Evolutionary conservation across 441 rosid genomes (phyloP), one percentile per base, ranked within the genome.

Genomic region (Adansonia rubrostipa): DNA sequence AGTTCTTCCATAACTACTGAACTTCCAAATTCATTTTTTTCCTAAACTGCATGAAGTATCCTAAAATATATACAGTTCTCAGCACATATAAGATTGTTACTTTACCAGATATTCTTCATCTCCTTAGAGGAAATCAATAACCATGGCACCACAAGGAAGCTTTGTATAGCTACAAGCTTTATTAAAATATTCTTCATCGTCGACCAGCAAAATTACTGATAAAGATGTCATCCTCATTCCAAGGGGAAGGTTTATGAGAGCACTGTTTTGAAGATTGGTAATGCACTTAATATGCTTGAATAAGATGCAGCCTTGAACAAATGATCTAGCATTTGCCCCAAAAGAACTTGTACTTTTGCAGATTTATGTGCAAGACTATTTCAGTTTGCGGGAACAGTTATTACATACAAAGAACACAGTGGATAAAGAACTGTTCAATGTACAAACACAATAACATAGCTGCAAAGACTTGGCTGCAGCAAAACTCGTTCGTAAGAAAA

Each of bases 71-170:
- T 14, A 24, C 22, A 40, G 48, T 65, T 65, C 50, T 15, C 50
- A 65, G n/a, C 48, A 40, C 3, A 40, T 3, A 65, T n/a, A 40
- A 64, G 20, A 40, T 15, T n/a, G 19, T 42, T 15, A 15, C n/a
- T 15, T 40, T 65, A 40, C 20, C 7, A 24, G 44, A 70, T 14
- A 70, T 48, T 48, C 6, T 48, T 4, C 57, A 69, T 70, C 56
- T 22, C 60, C 60, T 50, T 70, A 13, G 20, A 48, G 20, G 20
- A 22, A 50, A 70, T 13, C 24, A 42, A 70, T n/a, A 5, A 70
- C 20, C 19, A 70, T 6, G 10, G 74, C 22, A 70, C 42, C 74
- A 61, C 13, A 70, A 70, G 74, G 17, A 70, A 70, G 24, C 74
- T 50, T 48, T 7, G 7, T 0, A 22, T 69, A 50, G 11, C 73